Conservation (phyloP, 2,329 filamentous ascomycete genomes). For the Pyricularia pennisetigena region DNA sequence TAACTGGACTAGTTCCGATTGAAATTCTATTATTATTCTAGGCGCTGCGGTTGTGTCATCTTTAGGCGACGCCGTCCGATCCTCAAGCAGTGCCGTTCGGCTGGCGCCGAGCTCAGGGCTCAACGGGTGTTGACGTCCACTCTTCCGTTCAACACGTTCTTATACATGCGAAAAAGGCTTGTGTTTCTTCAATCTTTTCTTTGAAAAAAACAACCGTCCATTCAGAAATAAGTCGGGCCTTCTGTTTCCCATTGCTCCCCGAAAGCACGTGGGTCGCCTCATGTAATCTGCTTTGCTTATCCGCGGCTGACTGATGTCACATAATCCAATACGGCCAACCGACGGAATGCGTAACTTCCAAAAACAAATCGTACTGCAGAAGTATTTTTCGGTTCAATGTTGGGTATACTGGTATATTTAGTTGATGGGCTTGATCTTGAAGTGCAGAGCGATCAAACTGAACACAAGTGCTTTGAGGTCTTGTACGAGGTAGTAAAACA, state of each 20-base stretch:
- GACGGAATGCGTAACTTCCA: background rate
- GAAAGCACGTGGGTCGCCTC: background rate
- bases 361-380: background rate
- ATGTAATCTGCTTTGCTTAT: background rate
- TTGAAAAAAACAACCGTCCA: background rate
- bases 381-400: background rate
- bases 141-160: background rate
- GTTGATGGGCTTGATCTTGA: conserved; percentile 81
- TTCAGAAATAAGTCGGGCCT: background rate
- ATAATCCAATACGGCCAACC: background rate
- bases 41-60: background rate
- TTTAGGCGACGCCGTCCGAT: background rate
- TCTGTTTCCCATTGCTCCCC: background rate
- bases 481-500: conserved; percentile 98
- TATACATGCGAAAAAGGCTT: background rate
- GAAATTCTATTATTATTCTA: background rate
- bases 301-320: background rate
- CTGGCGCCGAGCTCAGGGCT: background rate
- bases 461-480: conserved; percentile 96
- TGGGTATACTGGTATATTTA: background rate
- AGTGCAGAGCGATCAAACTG: conserved; percentile 90
- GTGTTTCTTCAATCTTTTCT: background rate
- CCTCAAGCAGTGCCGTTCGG: background rate
- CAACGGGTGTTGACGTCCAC: background rate
- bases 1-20: background rate